These are phyloP conservation scores for Multifurca ochricompacta DNA, from an alignment of 768 basidiomycete species.

Conservation along the genomic window DNA sequence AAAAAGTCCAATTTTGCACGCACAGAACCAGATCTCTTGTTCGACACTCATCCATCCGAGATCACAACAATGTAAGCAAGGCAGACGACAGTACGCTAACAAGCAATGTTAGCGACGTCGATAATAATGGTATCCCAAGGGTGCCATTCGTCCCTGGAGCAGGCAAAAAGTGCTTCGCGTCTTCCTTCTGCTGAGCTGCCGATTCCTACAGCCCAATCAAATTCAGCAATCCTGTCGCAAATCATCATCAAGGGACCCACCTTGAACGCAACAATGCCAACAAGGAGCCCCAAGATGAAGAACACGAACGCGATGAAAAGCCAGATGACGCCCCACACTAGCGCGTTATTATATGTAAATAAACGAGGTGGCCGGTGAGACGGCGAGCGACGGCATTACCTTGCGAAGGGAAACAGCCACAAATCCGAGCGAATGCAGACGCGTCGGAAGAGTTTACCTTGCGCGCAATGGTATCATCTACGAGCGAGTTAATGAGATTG, in stretches of 20 bases:
- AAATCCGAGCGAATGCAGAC: conserved; percentile 73
- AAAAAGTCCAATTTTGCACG: background rate
- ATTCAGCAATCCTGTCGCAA: background rate
- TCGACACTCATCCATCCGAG: background rate
- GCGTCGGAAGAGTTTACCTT: conserved; percentile 88
- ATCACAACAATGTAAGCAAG: conserved; percentile 1
- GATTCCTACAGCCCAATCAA: conserved; percentile 41
- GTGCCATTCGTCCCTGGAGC: conserved; percentile 43
- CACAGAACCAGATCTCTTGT: background rate
- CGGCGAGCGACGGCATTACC: conserved; percentile 31
- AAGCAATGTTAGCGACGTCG: background rate
- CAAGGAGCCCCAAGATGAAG: conserved; percentile 67
- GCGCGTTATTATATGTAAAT: no score
- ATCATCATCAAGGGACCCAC: conserved; percentile 29
- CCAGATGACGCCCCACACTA: conserved; percentile 90
- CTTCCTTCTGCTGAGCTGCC: conserved; percentile 43
- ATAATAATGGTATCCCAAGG: background rate
- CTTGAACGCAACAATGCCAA: conserved; percentile 79
- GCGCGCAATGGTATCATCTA: conserved; percentile 77
- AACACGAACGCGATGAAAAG: conserved; percentile 64
- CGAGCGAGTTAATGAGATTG: background rate
- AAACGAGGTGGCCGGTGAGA: background rate
- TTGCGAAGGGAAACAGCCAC: conserved; percentile 80
- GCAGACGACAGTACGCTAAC: background rate
- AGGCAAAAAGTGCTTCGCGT: conserved; percentile 52